phyloP scores from a whole-genome alignment of 352 stramenopile species.

The Thalassiosira exigua region DNA sequence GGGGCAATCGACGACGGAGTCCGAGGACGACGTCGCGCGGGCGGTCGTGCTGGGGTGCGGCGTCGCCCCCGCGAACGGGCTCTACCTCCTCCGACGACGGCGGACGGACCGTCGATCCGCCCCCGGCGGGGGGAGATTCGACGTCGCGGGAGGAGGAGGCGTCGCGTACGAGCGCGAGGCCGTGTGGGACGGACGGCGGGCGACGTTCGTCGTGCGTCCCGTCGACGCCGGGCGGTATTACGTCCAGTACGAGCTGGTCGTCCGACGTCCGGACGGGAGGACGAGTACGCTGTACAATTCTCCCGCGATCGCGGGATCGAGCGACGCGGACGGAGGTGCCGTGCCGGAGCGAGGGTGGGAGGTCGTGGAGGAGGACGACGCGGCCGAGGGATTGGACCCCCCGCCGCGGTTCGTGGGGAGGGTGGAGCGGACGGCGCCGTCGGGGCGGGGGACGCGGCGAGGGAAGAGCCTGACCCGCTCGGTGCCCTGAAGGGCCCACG shows the following conservation, averaged over 20 bases:
- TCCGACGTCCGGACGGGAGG: slow-evolving; percentile 16
- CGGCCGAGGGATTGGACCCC: slow-evolving; percentile 27
- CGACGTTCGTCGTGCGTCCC: slow-evolving; percentile 38
- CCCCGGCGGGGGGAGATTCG: neutral
- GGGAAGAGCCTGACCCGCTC: no score
- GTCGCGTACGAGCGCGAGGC: slow-evolving; percentile 51
- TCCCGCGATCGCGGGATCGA: slow-evolving; percentile 25
- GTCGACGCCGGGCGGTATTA: slow-evolving; percentile 38
- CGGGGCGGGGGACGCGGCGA: no score
- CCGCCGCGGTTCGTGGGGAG: slow-evolving; percentile 48
- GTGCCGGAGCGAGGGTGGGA: slow-evolving; percentile 11
- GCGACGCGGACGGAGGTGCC: neutral
- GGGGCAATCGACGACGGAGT: slow-evolving; percentile 15
- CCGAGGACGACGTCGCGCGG: slow-evolving; percentile 38
- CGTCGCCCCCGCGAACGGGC: slow-evolving; percentile 37
- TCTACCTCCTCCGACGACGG: slow-evolving; percentile 30
- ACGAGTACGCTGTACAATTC: slow-evolving; percentile 45
- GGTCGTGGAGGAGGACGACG: slow-evolving; percentile 25
- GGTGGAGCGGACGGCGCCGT: slow-evolving; percentile 16
- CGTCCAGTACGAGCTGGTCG: slow-evolving; percentile 41
- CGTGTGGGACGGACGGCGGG: slow-evolving; percentile 33
- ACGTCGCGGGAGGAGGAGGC: neutral
- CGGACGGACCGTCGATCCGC: no score
- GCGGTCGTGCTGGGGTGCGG: slow-evolving; percentile 40
- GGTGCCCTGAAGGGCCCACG: no score